Evolutionary conservation across 768 basidiomycete genomes (phyloP).

Genomic region (Boletellus ananiceps): DNA sequence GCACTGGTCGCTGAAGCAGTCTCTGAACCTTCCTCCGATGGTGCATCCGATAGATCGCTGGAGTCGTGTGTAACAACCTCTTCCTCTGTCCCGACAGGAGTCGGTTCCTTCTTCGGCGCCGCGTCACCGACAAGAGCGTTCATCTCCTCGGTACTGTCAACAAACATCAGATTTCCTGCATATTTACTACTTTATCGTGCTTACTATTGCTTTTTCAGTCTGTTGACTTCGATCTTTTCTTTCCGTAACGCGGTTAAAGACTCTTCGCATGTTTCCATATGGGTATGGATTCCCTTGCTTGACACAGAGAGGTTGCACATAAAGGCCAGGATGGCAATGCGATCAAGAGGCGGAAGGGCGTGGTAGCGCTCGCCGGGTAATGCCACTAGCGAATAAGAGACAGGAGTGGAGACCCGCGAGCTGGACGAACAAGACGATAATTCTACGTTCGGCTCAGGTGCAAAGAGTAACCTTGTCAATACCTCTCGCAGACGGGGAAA

Average conservation of each 20-base stretch:
- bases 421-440: conserved; percentile 41
- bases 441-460: conserved; percentile 47
- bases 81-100: conserved; percentile 40
- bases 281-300: conserved; percentile 80
- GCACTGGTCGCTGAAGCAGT: conserved; percentile 42
- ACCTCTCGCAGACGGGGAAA: conserved; percentile 72
- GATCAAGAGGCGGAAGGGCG: conserved; percentile 67
- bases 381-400: conserved; percentile 39
- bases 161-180: conserved; percentile 11
- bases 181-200: conserved; percentile 30
- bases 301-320: conserved; percentile 88
- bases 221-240: conserved; percentile 92
- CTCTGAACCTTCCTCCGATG: conserved; percentile 60
- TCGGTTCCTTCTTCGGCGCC: conserved; percentile 44
- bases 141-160: conserved; percentile 67
- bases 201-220: conserved; percentile 83
- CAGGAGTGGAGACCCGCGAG: conserved; percentile 47
- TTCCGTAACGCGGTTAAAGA: conserved; percentile 90
- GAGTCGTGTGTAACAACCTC: conserved; percentile 60
- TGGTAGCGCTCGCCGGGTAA: conserved; percentile 69
- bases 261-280: conserved; percentile 88
- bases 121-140: conserved; percentile 53
- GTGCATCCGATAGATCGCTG: conserved; percentile 70
- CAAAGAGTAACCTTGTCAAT: conserved; percentile 69
- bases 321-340: conserved; percentile 81